Conservation (phyloP, 2,329 filamentous ascomycete genomes). For the Neonectria sp. region DNA sequence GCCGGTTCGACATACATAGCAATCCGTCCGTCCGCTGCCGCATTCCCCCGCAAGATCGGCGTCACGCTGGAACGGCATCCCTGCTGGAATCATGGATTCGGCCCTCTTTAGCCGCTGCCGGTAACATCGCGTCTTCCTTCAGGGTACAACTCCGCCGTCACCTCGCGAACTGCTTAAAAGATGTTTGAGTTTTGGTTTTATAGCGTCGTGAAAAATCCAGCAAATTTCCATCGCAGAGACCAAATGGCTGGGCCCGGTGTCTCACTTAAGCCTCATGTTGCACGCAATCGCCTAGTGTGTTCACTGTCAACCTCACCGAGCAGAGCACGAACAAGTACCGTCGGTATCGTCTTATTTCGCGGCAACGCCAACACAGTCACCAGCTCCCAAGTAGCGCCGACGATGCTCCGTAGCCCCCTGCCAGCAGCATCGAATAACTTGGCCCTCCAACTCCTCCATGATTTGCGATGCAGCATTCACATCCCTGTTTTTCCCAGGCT, state of each 20-base stretch:
- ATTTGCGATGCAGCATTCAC: constrained; percentile 24
- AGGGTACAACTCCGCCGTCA: neutral
- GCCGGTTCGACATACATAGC: neutral
- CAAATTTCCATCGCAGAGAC: neutral
- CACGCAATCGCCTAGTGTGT: neutral
- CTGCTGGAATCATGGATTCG: constrained; percentile 2
- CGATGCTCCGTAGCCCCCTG: constrained; percentile 29
- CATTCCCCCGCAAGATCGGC: constrained; percentile 34
- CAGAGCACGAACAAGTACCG: neutral
- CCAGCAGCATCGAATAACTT: constrained; percentile 14
- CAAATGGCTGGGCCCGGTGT: neutral
- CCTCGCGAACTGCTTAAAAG: neutral
- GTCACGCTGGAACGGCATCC: constrained; percentile 15
- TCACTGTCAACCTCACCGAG: neutral
- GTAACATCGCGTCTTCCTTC: neutral
- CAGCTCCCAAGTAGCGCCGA: constrained; percentile 33
- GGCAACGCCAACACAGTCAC: neutral
- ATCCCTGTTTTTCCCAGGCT: constrained; percentile 8
- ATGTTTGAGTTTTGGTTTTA: neutral
- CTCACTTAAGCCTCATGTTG: neutral
- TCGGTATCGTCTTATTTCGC: constrained; percentile 13
- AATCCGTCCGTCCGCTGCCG: neutral
- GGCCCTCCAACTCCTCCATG: constrained; percentile 9
- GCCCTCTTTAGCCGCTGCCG: constrained; percentile 20
- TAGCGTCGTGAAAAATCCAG: neutral